A percentile compares a stretch with the other conserved stretches of the same genome.
These are phyloP conservation scores for Perkinsus olseni DNA, from an alignment of 169 alveolate genomes.

Conservation along the genomic window DNA sequence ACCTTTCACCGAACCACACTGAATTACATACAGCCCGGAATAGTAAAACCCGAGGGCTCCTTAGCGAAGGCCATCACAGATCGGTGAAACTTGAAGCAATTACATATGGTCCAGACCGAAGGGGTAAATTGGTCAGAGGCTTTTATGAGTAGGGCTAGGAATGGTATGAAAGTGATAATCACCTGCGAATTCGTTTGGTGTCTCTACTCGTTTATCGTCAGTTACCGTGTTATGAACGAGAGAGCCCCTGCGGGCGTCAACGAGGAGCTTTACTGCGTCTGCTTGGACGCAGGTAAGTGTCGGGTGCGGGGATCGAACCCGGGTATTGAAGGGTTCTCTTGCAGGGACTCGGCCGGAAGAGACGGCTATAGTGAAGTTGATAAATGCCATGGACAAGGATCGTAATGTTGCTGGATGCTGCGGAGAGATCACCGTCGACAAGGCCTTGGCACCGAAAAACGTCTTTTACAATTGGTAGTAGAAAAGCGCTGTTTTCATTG, in stretches of 20 bases:
- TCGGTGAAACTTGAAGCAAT: too few species aligned
- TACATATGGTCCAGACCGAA: too few species aligned
- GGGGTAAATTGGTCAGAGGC: too few species aligned
- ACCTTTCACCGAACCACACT: too few species aligned
- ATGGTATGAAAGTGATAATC: not conserved
- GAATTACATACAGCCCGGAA: too few species aligned
- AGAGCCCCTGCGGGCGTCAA: not conserved
- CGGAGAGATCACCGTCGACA: slow-evolving; percentile 25
- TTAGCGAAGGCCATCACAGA: too few species aligned
- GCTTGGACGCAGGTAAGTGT: not conserved
- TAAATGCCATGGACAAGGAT: slow-evolving; percentile 17
- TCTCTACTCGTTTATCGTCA: not conserved
- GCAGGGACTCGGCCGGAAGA: not conserved
- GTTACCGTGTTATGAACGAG: not conserved
- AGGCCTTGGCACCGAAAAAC: not conserved
- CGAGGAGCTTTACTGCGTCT: not conserved
- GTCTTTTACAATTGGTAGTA: not conserved
- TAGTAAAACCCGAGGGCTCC: too few species aligned
- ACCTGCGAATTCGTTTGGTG: not conserved
- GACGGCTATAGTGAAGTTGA: not conserved
- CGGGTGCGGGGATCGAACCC: too few species aligned
- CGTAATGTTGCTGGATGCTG: slow-evolving; percentile 21
- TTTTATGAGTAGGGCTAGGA: not conserved
- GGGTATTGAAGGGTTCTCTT: not conserved
- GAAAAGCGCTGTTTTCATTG: too few species aligned